Conservation (phyloP, 768 basidiomycete species). For the Porpolomopsis calyptriformis region DNA sequence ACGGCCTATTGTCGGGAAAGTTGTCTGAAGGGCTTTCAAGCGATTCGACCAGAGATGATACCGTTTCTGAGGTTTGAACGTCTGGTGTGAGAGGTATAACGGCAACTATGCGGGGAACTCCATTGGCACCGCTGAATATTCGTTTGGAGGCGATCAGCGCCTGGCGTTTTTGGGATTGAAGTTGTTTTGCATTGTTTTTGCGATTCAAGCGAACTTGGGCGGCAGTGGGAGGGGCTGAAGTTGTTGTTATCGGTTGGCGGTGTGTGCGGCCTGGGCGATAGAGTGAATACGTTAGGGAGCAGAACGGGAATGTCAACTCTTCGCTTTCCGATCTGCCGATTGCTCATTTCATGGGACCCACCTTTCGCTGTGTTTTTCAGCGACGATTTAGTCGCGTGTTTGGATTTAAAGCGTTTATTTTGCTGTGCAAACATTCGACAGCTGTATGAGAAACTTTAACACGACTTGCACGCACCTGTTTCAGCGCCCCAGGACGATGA, state of each 20-base stretch:
- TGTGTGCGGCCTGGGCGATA: conserved; percentile 50
- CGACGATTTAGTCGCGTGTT: conserved; percentile 76
- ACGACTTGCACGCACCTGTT: conserved; percentile 45
- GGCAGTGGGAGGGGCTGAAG: conserved; percentile 34
- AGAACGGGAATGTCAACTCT: no score
- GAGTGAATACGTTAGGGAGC: no score
- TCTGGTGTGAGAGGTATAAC: conserved; percentile 76
- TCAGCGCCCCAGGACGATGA: conserved; percentile 68
- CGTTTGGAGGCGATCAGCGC: conserved; percentile 59
- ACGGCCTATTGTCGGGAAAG: conserved; percentile 43
- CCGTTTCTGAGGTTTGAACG: conserved; percentile 40
- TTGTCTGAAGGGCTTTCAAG: conserved; percentile 46
- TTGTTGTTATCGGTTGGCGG: conserved; percentile 45
- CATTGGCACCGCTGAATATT: conserved; percentile 70
- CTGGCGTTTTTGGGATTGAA: conserved; percentile 60
- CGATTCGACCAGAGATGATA: conserved; percentile 47
- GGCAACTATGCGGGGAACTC: conserved; percentile 76
- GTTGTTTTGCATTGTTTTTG: conserved; percentile 77
- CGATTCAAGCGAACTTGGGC: conserved; percentile 71
- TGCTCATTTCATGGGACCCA: no score
- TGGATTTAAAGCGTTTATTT: conserved; percentile 91
- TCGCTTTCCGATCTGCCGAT: no score
- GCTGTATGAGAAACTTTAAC: conserved; percentile 1
- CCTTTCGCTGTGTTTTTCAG: conserved; percentile 83
- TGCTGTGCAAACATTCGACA: conserved; percentile 31